Evolutionary conservation across 2,329 filamentous ascomycete genomes (phyloP), one percentile per base, ranked within the genome.

Genomic region (Ceratocystis ficicola): DNA sequence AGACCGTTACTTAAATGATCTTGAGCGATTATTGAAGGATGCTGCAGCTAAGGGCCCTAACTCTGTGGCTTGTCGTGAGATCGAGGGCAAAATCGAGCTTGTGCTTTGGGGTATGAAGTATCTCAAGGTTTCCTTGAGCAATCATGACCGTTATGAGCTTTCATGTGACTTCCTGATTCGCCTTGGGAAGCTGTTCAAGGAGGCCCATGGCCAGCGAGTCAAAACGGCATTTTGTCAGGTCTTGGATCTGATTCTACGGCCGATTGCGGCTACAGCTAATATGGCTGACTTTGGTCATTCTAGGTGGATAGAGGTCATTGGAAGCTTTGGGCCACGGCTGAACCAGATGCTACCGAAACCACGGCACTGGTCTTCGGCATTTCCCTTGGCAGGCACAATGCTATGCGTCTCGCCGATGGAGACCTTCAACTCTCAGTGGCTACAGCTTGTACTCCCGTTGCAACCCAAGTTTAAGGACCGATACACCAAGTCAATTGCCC

Each of bases 161-260:
- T 90, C 91, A 0, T 97, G 93, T 76, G 89, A 95, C 66, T 95
- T 96, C 70, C 84, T 99, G 77, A 83, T 87, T 62, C 84, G 86
- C 0, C 77, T 99, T 36, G 91, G 89, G 5, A 88, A 85, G 63
- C 82, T 96, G 20, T 97, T 96, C 74, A 83, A 86, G 65, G 87
- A 85, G 70, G 89, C 90, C 3, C 93, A 96, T 72, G 94, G 94
- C 0, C 89, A 90, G 70, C 86, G 86, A 68, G 86, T 97, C 72
- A 99, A 99, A 75, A 88, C 93, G 70, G 90, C 92, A 0, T 99
- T 96, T 73, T 97, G 94, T 73, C 89, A 95, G 72, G 86, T 96
- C 25, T 83, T 99, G 64, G 90, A 95, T 71, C 88, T 89, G 70
- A 80, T 99, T 32, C 77, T 99, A 28, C 81, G 96, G 15, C 90